Percentiles rank a stretch among this genome's conserved stretches.
These are phyloP conservation scores for Salix udensis DNA, from an alignment of 345 rosid genomes.

Conservation along the genomic window DNA sequence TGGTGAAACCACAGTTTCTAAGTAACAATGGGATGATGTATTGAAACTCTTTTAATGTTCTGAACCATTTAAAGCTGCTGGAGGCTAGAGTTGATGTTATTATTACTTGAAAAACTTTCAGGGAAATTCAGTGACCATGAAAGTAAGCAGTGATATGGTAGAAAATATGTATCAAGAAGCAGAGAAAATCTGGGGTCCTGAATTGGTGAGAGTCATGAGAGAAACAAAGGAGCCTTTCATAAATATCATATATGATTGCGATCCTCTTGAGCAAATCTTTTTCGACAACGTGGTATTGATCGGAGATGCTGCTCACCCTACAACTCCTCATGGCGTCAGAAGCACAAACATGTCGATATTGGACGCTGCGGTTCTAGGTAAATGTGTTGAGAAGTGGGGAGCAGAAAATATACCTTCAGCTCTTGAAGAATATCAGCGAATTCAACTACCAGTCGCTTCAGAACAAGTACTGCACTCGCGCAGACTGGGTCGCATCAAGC, in stretches of 20 bases:
- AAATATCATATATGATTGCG: slow-evolving; percentile 67
- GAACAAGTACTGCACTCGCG: slow-evolving; percentile 62
- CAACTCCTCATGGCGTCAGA: slow-evolving; percentile 68
- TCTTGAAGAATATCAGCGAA: slow-evolving; percentile 63
- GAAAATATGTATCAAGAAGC: slow-evolving; percentile 58
- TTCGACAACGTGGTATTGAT: slow-evolving; percentile 57
- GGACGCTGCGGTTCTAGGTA: slow-evolving; percentile 68
- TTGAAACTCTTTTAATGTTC: background rate
- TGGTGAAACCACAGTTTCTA: background rate
- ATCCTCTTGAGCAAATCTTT: slow-evolving; percentile 46
- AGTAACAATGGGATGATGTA: background rate
- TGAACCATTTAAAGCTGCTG: background rate
- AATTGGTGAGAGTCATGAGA: slow-evolving; percentile 52
- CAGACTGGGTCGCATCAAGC: slow-evolving; percentile 56
- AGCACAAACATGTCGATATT: slow-evolving; percentile 83
- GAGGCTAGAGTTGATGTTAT: background rate
- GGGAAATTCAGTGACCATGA: slow-evolving; percentile 67
- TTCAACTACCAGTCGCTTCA: slow-evolving; percentile 54
- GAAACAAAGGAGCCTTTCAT: slow-evolving; percentile 78
- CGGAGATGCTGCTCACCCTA: slow-evolving; percentile 88
- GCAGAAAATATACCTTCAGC: slow-evolving; percentile 38
- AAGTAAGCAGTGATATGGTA: slow-evolving; percentile 53
- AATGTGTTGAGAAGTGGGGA: slow-evolving; percentile 56
- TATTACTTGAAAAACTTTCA: slow-evolving; percentile 13
- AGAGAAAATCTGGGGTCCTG: slow-evolving; percentile 60